These are phyloP conservation scores for Colletotrichum trifolii DNA, from an alignment of 2,329 filamentous ascomycete species.

Conservation along the genomic window DNA sequence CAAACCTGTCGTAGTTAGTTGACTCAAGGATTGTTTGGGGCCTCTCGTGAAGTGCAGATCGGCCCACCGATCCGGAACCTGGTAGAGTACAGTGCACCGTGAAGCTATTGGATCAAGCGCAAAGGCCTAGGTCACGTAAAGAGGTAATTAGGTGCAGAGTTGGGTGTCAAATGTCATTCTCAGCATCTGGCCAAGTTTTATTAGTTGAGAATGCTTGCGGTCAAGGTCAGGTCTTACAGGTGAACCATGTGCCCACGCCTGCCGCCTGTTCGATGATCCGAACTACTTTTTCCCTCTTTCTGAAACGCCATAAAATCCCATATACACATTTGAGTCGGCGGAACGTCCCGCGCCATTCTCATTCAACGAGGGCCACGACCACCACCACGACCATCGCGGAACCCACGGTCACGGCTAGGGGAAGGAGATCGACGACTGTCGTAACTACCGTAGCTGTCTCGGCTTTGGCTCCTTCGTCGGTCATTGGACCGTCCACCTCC, in stretches of 20 bases:
- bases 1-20: conserved; percentile 12
- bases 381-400: conserved; percentile 9
- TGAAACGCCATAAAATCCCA: conserved; percentile 30
- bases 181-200: conserved; percentile 24
- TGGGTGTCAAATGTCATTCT: conserved; percentile 22
- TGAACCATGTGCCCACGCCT: conserved; percentile 30
- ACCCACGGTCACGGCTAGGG: conserved; percentile 26
- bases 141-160: background rate
- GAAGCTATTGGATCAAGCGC: background rate
- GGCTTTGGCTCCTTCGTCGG: conserved; percentile 42
- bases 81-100: background rate
- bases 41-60: background rate
- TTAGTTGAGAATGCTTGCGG: conserved; percentile 30
- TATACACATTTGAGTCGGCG: conserved; percentile 1
- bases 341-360: background rate
- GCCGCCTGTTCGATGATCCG: conserved; percentile 13
- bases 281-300: conserved; percentile 27
- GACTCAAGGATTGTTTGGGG: background rate
- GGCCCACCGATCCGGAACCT: conserved; percentile 2
- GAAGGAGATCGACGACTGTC: conserved; percentile 45
- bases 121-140: conserved; percentile 15
- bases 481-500: conserved; percentile 43
- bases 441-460: conserved; percentile 56
- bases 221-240: conserved; percentile 33
- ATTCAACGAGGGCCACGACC: conserved; percentile 28